phyloP scores from a whole-genome alignment of 805 yeast genomes.

The Metschnikowia kofuensis region DNA sequence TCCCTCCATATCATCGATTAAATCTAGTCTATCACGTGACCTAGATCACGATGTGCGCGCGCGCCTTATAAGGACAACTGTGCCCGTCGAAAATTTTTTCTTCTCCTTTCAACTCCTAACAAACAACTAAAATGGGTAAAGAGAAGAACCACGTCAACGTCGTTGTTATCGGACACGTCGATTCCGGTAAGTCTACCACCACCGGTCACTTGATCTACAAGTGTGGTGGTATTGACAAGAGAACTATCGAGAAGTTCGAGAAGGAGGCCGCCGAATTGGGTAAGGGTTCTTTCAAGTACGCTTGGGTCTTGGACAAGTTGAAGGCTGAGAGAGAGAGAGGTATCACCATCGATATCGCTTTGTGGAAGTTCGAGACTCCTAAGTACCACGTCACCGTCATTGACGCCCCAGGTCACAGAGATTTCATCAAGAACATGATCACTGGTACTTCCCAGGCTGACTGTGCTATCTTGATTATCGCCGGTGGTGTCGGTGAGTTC shows the following conservation, averaged over 20 bases:
- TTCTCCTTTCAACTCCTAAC: constrained; percentile 8
- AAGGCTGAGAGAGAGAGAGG: constrained; percentile 97
- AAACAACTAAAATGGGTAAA: constrained; percentile 62
- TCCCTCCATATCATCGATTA: background rate
- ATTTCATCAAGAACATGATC: constrained; percentile 94
- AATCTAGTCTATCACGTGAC: constrained; percentile 1
- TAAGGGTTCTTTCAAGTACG: constrained; percentile 96
- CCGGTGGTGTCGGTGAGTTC: constrained; percentile 92
- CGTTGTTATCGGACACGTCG: constrained; percentile 99
- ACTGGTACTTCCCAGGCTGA: constrained; percentile 95
- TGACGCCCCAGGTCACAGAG: constrained; percentile 96
- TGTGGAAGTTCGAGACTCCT: constrained; percentile 91
- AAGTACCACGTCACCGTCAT: constrained; percentile 86
- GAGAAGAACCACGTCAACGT: constrained; percentile 98
- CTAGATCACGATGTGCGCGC: constrained; percentile 5
- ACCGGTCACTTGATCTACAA: constrained; percentile 99
- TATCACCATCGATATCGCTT: constrained; percentile 92
- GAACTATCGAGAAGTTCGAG: constrained; percentile 97
- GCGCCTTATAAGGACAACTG: constrained; percentile 8
- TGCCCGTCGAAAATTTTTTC: constrained; percentile 9
- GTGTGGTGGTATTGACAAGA: constrained; percentile 99
- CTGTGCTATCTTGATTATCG: constrained; percentile 86
- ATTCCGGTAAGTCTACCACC: constrained; percentile 94
- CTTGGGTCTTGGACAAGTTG: constrained; percentile 94
- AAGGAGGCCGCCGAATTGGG: constrained; percentile 97